Base-by-base conservation (phyloP, 176 grass and related monocot species). In the Oryza meyeriana region DNA sequence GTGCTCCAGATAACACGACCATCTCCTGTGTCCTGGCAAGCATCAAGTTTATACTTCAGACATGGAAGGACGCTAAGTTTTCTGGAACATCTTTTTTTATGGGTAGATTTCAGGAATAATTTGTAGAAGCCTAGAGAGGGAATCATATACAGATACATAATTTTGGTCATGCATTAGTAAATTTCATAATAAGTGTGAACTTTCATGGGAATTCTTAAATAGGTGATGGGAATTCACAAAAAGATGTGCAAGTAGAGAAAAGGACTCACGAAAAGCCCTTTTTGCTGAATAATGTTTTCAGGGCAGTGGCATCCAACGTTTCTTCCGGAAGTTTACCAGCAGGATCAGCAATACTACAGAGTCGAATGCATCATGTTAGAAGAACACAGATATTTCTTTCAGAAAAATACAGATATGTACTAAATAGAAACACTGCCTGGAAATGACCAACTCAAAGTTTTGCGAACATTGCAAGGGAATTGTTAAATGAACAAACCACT, bases 191-290 rank as follows among this genome's bases (percentile, higher is more conserved):
- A 24, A n/a, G 4, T 14, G 12, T 12, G 10, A 41, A 24, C 17
- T 39, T 70, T 4, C 38, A 26, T 12, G 18, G 30, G n/a, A 39
- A 45, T 40, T 75, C 17, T 8, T 39, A 32, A 40, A 44, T 25
- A 32, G 13, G 55, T 4, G 71, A 64, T 3, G 11, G 7, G 18
- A 78, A 36, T 47, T 36, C 42, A 58, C 16, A 77, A 76, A 72
- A 79, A 39, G 32, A 44, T 88, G 42, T 66, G 68, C 33, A 29
- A 4, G 20, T 52, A 64, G 26, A 79, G 30, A 44, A 88, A 93
- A 82, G 40, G 71, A 91, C 95, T 98, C 88, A 98, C 95, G 88
- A 91, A 83, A 98, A 95, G 3, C 95, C 95, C 81, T 91, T 95
- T 74, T 48, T 83, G 65, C 76, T 30, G 74, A 98, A 98, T 72